phyloP scores from a whole-genome alignment of 1,284 basidiomycete genomes.

The Chondrostereum purpureum region DNA sequence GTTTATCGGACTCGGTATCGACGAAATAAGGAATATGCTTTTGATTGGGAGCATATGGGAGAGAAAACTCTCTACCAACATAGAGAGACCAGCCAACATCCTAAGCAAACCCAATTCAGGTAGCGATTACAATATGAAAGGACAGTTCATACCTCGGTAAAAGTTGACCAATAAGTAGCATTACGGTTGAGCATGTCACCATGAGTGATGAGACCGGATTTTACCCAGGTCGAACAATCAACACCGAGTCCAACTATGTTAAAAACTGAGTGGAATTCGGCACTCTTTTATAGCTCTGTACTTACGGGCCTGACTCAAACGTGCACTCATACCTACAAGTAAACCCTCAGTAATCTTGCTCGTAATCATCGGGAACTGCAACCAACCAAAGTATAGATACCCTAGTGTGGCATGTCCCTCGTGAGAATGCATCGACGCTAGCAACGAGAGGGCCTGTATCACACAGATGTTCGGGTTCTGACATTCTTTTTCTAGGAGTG shows the following conservation, averaged over 20 bases:
- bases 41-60: slow-evolving; percentile 24
- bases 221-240: slow-evolving; percentile 51
- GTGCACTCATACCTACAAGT: slow-evolving; percentile 31
- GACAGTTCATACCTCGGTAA: slow-evolving; percentile 26
- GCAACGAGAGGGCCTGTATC: slow-evolving; percentile 48
- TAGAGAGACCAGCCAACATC: slow-evolving; percentile 44
- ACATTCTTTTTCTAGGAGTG: slow-evolving; percentile 50
- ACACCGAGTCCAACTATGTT: slow-evolving; percentile 47
- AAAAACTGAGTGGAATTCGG: background rate
- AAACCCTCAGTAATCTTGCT: no score
- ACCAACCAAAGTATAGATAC: slow-evolving; percentile 51
- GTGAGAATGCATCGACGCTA: slow-evolving; percentile 53
- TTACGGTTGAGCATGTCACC: slow-evolving; percentile 48
- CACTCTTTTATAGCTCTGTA: background rate
- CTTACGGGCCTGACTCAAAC: slow-evolving; percentile 21
- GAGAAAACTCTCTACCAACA: slow-evolving; percentile 39
- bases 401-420: slow-evolving; percentile 50
- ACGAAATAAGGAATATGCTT: slow-evolving; percentile 28
- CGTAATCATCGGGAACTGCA: slow-evolving; percentile 13
- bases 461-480: slow-evolving; percentile 51
- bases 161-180: slow-evolving; percentile 39
- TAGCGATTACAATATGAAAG: background rate
- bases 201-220: slow-evolving; percentile 39
- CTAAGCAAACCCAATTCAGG: slow-evolving; percentile 20
- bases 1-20: slow-evolving; percentile 29